Evolutionary conservation across 768 basidiomycete species (phyloP).

Genomic region (Russula griseocarnosa): DNA sequence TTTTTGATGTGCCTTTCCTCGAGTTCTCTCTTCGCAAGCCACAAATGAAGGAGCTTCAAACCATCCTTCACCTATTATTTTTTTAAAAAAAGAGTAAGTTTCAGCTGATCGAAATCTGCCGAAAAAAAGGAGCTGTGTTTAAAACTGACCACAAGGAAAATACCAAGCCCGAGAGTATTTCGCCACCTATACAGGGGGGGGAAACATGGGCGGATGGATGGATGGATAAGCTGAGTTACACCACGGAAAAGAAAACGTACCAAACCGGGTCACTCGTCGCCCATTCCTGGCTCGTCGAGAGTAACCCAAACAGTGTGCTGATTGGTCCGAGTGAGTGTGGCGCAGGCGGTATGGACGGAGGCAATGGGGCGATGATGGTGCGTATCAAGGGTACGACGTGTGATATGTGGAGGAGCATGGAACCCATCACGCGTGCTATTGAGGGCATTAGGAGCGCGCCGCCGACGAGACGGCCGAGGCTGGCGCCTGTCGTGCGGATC

Average conservation of each 20-base stretch:
- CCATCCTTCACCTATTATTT: slow-evolving; percentile 62
- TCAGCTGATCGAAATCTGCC: neutral
- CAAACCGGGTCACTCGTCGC: slow-evolving; percentile 70
- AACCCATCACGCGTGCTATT: slow-evolving; percentile 63
- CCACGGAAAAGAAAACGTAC: slow-evolving; percentile 34
- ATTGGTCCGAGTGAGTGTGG: neutral
- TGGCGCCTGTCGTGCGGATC: slow-evolving; percentile 53
- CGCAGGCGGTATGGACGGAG: neutral
- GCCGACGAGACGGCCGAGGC: slow-evolving; percentile 62
- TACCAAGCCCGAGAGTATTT: slow-evolving; percentile 61
- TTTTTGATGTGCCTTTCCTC: slow-evolving; percentile 65
- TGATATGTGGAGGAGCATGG: slow-evolving; percentile 53
- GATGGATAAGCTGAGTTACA: too few species aligned
- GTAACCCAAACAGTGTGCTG: slow-evolving; percentile 27
- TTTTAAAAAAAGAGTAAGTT: neutral
- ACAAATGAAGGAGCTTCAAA: slow-evolving; percentile 61
- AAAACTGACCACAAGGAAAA: slow-evolving; percentile 56
- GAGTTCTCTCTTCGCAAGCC: slow-evolving; percentile 66
- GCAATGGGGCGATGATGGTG: slow-evolving; percentile 32
- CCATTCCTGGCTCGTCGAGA: slow-evolving; percentile 58
- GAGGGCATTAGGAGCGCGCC: slow-evolving; percentile 67
- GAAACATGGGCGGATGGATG: too few species aligned
- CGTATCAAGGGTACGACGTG: slow-evolving; percentile 39
- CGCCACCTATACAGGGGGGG: slow-evolving; percentile 46
- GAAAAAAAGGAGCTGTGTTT: neutral